Evolutionary conservation across 768 basidiomycete genomes (phyloP), one percentile per base, ranked within the genome.

Genomic region (Lentinula guzmanii): DNA sequence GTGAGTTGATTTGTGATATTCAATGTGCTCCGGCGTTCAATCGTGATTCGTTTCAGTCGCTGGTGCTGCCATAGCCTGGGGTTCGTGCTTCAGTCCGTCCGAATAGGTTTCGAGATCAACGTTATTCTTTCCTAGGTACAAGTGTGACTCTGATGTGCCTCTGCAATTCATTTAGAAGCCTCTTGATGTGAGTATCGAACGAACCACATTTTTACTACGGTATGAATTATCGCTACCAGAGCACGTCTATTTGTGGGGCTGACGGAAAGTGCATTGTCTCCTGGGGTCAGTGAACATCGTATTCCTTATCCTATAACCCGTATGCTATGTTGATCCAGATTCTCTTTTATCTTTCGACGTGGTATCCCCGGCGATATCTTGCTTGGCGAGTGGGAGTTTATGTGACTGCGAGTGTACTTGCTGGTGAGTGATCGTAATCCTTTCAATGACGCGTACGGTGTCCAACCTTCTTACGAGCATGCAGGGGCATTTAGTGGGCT

Each of bases 361-460:
- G 86, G 86, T 84, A 90, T 67, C 78, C 83, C 9, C 75, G 81
- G 39, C 72, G 74, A 57, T 86, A 88, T 66, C 79, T 85, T 48
- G 84, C 82, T 16, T 73, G 71, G 65, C 79, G 86, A 31, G 78
- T 86, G 60, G 83, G 86, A 4, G 74, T 87, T 41, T 87, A 88
- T 75, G 86, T 86, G 69, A 81, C 81, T 18, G 84, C 85, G 41
- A 84, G 85, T 10, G 85, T 83, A 1, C 67, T 82, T 39, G 80
- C 84, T 16, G 85, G 79, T 68, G 41, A n/a, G 64, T 55, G 5
- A 16, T 15, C 33, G 31, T 45, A 33, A 39, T 39, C 13, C 37
- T 39, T 13, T 39, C 13, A 39, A 39, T 8, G 13, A 13, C 5
- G 13, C 37, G 37, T 39, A 39, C 37, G 10, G n/a, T 41, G 16